phyloP scores from a whole-genome alignment of 768 basidiomycete genomes.

The Kwoniella mangroviensis region DNA sequence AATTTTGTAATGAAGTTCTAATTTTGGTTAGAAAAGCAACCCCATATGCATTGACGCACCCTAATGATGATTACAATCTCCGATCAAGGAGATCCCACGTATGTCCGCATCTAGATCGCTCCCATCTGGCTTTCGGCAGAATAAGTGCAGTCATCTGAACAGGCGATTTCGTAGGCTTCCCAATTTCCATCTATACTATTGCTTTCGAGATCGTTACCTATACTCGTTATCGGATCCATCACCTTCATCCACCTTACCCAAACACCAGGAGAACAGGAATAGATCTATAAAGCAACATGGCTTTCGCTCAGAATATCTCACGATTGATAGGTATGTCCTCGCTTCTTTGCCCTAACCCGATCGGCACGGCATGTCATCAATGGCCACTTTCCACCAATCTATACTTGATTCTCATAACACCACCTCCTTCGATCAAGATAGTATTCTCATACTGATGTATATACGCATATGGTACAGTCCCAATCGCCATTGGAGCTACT shows the following conservation, averaged over 20 bases:
- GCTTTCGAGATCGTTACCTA: not conserved
- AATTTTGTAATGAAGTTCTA: no score
- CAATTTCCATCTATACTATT: not conserved
- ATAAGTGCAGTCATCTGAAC: not conserved
- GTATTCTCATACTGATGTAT: not conserved
- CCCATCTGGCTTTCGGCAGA: not conserved
- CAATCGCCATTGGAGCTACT: slow-evolving; percentile 64
- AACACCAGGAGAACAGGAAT: no score
- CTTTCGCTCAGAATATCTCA: slow-evolving; percentile 41
- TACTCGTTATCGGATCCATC: not conserved
- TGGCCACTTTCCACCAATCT: slow-evolving; percentile 2
- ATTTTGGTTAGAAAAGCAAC: no score
- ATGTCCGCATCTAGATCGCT: not conserved
- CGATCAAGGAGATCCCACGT: not conserved
- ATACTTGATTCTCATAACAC: not conserved
- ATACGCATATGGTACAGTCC: slow-evolving; percentile 63
- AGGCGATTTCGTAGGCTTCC: slow-evolving; percentile 20
- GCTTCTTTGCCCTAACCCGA: not conserved
- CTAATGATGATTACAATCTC: not conserved
- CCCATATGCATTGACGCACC: no score
- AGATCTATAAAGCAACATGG: slow-evolving; percentile 25
- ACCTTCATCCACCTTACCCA: not conserved
- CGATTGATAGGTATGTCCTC: slow-evolving; percentile 37
- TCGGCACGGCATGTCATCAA: not conserved
- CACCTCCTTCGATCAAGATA: not conserved